phyloP scores from a whole-genome alignment of 192 early-diverging fungal species.

The Backusella luteola region DNA sequence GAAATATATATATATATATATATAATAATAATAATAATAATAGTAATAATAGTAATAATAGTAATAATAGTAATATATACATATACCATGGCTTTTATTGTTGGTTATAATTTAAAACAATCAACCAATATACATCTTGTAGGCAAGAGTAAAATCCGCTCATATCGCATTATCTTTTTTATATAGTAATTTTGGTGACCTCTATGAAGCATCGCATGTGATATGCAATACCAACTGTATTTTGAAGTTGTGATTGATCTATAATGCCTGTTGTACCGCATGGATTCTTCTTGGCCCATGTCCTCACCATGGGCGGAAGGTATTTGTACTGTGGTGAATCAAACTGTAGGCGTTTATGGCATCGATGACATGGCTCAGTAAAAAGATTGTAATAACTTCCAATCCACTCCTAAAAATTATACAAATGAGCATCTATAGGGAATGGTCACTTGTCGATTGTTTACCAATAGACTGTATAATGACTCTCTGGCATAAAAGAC shows the following conservation, averaged over 20 bases:
- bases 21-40: no score
- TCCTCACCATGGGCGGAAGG: constrained; percentile 43
- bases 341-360: constrained; percentile 41
- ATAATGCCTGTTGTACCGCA: background rate
- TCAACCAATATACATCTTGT: no score
- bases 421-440: background rate
- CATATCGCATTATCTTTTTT: background rate
- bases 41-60: no score
- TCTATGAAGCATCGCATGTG: constrained; percentile 28
- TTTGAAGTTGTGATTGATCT: background rate
- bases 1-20: no score
- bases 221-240: constrained; percentile 16
- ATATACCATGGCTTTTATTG: no score
- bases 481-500: constrained; percentile 25
- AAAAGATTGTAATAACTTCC: constrained; percentile 36
- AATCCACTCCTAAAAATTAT: constrained; percentile 39
- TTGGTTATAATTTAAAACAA: no score
- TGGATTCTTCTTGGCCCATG: constrained; percentile 21
- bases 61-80: no score
- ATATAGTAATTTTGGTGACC: background rate
- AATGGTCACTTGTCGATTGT: background rate
- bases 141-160: no score
- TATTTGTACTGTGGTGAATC: constrained; percentile 50
- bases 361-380: constrained; percentile 37
- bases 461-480: constrained; percentile 37